A percentile compares a stretch with the other conserved stretches of the same genome.
These are phyloP conservation scores for Backusella tarrabulga DNA, from an alignment of 192 early-diverging fungal species.

Conservation along the genomic window DNA sequence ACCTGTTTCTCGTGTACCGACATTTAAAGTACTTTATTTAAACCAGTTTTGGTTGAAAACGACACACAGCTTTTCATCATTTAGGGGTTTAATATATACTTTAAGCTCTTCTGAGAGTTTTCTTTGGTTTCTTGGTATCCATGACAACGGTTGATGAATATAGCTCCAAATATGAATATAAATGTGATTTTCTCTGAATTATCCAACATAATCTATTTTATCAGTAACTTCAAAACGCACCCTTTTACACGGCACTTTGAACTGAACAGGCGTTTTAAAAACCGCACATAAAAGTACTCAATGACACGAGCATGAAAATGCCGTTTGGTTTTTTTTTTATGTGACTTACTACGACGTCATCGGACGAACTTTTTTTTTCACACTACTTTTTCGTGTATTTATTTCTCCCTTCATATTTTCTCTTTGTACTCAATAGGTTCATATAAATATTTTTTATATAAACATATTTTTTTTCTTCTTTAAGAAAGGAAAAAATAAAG, in stretches of 20 bases:
- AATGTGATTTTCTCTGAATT: neutral
- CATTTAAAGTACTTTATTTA: too few relatives aligned
- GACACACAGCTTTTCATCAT: too few relatives aligned
- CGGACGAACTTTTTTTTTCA: neutral
- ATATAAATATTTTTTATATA: neutral
- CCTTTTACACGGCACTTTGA: neutral
- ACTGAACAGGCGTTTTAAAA: neutral
- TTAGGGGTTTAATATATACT: too few relatives aligned
- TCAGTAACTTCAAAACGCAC: too few relatives aligned
- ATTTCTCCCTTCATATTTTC: neutral
- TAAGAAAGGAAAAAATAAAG: neutral
- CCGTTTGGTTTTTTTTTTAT: neutral
- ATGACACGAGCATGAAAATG: neutral
- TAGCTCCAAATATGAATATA: too few relatives aligned
- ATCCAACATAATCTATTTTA: too few relatives aligned
- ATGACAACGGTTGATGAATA: too few relatives aligned
- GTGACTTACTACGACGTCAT: neutral
- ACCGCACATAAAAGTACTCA: too few relatives aligned
- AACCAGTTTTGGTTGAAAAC: too few relatives aligned
- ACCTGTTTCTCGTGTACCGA: too few relatives aligned
- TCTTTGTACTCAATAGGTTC: neutral
- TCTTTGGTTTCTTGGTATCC: too few relatives aligned
- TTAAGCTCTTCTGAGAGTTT: too few relatives aligned
- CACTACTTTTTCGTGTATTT: neutral
- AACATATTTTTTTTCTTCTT: neutral